A percentile compares a stretch with the other conserved stretches of the same genome.
These are phyloP conservation scores for Podospora fimiseda DNA, from an alignment of 495 filamentous ascomycete species.

Conservation along the genomic window DNA sequence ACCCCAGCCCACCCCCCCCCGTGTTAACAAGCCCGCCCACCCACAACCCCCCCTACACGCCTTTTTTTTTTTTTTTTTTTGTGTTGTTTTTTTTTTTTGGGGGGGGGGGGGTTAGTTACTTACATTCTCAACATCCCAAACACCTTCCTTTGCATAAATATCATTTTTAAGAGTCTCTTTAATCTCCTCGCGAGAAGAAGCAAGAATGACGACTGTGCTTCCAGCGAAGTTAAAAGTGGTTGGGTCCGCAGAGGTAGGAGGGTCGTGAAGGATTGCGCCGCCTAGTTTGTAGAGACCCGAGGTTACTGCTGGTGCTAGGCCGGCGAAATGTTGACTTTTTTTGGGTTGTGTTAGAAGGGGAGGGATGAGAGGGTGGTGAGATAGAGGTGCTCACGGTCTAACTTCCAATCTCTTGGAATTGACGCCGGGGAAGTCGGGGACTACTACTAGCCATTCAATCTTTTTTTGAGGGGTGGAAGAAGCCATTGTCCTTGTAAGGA, in stretches of 20 bases:
- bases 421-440: constrained; percentile 68
- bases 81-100: not conserved
- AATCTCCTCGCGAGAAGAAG: constrained; percentile 62
- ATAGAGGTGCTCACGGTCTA: constrained; percentile 52
- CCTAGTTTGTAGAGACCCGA: constrained; percentile 49
- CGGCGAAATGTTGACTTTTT: constrained; percentile 51
- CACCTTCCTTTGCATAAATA: constrained; percentile 59
- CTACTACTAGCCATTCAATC: constrained; percentile 77
- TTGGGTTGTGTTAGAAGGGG: not conserved
- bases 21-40: too few species aligned
- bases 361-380: not conserved
- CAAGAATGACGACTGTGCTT: constrained; percentile 57
- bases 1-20: too few species aligned
- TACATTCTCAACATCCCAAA: constrained; percentile 82
- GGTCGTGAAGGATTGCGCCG: constrained; percentile 64
- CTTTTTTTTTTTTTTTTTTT: not conserved
- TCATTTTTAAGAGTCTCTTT: constrained; percentile 61
- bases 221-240: constrained; percentile 58
- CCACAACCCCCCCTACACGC: too few species aligned
- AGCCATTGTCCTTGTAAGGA: constrained; percentile 34
- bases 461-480: constrained; percentile 38
- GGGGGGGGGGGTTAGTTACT: constrained; percentile 3
- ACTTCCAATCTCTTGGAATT: constrained; percentile 64
- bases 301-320: constrained; percentile 37
- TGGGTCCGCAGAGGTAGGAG: constrained; percentile 56